These are phyloP conservation scores for Scenedesmus sp. DNA, from an alignment of 163 green algal genomes.

Conservation along the genomic window DNA sequence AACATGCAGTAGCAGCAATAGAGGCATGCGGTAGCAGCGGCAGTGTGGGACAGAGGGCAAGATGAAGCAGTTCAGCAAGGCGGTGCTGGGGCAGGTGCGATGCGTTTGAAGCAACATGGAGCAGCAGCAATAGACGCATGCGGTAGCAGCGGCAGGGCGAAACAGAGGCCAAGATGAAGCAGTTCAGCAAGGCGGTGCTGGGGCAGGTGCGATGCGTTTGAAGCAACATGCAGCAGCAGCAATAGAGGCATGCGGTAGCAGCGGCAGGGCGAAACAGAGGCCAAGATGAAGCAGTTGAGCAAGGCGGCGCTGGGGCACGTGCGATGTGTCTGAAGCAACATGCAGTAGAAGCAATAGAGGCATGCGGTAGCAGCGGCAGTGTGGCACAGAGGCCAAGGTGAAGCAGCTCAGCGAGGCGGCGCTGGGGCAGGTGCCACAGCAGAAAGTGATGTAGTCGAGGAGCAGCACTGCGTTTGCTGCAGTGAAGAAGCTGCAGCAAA, in stretches of 20 bases:
- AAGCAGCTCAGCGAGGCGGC: neutral
- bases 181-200: slow-evolving; percentile 92
- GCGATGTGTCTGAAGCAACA: neutral
- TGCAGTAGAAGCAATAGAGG: neutral
- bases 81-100: slow-evolving; percentile 74
- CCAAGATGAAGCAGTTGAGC: neutral
- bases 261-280: neutral
- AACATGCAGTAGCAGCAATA: neutral
- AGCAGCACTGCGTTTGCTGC: no score
- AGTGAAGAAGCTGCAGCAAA: no score
- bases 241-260: slow-evolving; percentile 82
- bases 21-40: neutral
- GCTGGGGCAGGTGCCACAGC: no score
- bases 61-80: slow-evolving; percentile 94
- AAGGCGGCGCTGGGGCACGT: slow-evolving; percentile 67
- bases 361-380: neutral
- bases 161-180: slow-evolving; percentile 87
- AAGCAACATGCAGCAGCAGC: slow-evolving; percentile 81
- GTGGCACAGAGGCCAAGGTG: slow-evolving; percentile 73
- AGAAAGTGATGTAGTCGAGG: no score
- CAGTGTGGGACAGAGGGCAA: slow-evolving; percentile 62
- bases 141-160: neutral
- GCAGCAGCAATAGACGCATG: neutral
- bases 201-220: slow-evolving; percentile 34
- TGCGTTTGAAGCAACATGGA: neutral